A percentile compares a stretch with the other conserved stretches of the same genome.
Evolutionary conservation across 148 eudicot species (phyloP).

Genomic region (Mesembryanthemum crystallinum): DNA sequence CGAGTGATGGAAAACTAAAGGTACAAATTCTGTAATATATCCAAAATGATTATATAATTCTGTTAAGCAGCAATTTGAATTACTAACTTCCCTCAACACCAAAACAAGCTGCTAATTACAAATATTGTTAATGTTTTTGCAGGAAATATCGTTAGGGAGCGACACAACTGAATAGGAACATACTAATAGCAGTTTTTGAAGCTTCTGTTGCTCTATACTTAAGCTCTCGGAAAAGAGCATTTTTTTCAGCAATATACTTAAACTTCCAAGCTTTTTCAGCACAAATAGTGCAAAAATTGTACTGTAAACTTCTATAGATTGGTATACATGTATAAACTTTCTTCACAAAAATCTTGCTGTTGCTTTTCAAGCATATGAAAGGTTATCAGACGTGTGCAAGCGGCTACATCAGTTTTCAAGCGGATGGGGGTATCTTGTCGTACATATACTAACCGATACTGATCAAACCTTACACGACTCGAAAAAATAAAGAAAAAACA

Average conservation of each 20-base stretch:
- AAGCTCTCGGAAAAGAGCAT: slow-evolving; percentile 1
- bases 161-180: slow-evolving; percentile 37
- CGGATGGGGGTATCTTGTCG: not conserved
- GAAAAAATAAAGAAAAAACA: not conserved
- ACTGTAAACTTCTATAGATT: slow-evolving; percentile 7
- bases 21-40: slow-evolving; percentile 29
- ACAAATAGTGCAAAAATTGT: not conserved
- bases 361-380: not conserved
- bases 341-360: not conserved
- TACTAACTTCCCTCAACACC: not conserved
- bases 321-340: not conserved
- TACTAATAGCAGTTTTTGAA: not conserved
- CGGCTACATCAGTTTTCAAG: no score
- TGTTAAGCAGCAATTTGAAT: not conserved
- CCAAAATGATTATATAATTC: not conserved
- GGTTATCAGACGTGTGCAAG: not conserved
- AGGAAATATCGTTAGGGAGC: slow-evolving; percentile 58
- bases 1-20: slow-evolving; percentile 54
- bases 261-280: not conserved
- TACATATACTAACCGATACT: not conserved
- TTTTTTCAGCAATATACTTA: not conserved
- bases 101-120: slow-evolving; percentile 5
- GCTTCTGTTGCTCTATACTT: not conserved
- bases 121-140: slow-evolving; percentile 28
- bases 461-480: not conserved